Evolutionary conservation across 108 stramenopile genomes (phyloP).

Genomic region (Fistulifera solaris): DNA sequence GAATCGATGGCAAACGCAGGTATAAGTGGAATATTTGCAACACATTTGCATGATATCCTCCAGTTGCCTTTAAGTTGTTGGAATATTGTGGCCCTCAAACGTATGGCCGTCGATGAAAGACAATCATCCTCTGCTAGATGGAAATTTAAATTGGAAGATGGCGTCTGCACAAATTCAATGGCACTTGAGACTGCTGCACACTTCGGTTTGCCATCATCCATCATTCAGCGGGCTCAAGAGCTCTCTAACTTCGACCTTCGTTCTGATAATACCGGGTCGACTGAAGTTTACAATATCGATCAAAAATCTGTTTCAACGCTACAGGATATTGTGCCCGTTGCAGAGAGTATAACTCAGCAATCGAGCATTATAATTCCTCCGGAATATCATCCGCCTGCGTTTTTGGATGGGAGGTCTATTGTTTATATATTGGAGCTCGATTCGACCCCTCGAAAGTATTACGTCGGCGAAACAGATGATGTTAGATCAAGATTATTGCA

Average conservation of each 20-base stretch:
- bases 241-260: slow-evolving; percentile 14
- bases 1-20: slow-evolving; percentile 59
- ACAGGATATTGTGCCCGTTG: neutral
- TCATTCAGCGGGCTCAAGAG: slow-evolving; percentile 64
- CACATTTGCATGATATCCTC: slow-evolving; percentile 60
- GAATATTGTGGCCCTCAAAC: slow-evolving; percentile 24
- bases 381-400: slow-evolving; percentile 43
- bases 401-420: slow-evolving; percentile 65
- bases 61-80: slow-evolving; percentile 30
- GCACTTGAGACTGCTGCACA: slow-evolving; percentile 74
- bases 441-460: slow-evolving; percentile 26
- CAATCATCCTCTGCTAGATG: slow-evolving; percentile 25
- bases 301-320: neutral
- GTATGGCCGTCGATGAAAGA: slow-evolving; percentile 21
- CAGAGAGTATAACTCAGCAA: neutral
- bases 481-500: slow-evolving; percentile 44
- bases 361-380: slow-evolving; percentile 32
- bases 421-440: slow-evolving; percentile 56
- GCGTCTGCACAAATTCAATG: slow-evolving; percentile 77
- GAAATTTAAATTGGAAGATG: slow-evolving; percentile 81
- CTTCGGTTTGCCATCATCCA: slow-evolving; percentile 62
- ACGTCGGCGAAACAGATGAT: slow-evolving; percentile 85
- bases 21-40: slow-evolving; percentile 84
- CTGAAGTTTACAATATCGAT: neutral
- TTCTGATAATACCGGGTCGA: neutral